phyloP scores from a whole-genome alignment of 1,139 yeast genomes.

The Zygoascus hellenicus region DNA sequence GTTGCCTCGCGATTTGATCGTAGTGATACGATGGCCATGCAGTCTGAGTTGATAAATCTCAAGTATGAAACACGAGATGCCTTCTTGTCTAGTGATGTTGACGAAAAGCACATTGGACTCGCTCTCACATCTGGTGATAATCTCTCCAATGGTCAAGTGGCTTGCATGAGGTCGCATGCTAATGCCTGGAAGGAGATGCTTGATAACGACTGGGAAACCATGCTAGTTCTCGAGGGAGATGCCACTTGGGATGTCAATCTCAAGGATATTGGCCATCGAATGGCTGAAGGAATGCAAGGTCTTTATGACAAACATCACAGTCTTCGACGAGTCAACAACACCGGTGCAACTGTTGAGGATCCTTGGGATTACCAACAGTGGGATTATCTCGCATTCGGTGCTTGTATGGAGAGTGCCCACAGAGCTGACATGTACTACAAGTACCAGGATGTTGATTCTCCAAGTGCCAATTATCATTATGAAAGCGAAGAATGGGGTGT shows the following conservation, averaged over 20 bases:
- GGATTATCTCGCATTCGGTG: slow-evolving; percentile 14
- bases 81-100: slow-evolving; percentile 10
- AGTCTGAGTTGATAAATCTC: slow-evolving; percentile 14
- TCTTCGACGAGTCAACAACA: neutral
- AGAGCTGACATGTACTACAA: slow-evolving; percentile 5
- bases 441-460: slow-evolving; percentile 15
- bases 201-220: slow-evolving; percentile 12
- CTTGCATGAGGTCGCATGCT: slow-evolving; percentile 17
- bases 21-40: slow-evolving; percentile 17
- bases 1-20: slow-evolving; percentile 15
- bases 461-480: slow-evolving; percentile 8
- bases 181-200: slow-evolving; percentile 16
- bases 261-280: slow-evolving; percentile 10
- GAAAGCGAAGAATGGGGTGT: neutral
- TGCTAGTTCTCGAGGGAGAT: slow-evolving; percentile 17
- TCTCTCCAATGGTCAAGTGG: slow-evolving; percentile 8
- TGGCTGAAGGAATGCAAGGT: slow-evolving; percentile 15
- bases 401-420: slow-evolving; percentile 8
- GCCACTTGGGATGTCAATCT: slow-evolving; percentile 18
- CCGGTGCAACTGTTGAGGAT: slow-evolving; percentile 10
- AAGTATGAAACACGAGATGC: slow-evolving; percentile 12
- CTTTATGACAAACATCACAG: slow-evolving; percentile 3
- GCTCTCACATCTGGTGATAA: slow-evolving; percentile 13
- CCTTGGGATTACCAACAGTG: slow-evolving; percentile 14
- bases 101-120: slow-evolving; percentile 12